Base-by-base conservation (phyloP, 805 yeast genomes). In the Lachancea fermentati region DNA sequence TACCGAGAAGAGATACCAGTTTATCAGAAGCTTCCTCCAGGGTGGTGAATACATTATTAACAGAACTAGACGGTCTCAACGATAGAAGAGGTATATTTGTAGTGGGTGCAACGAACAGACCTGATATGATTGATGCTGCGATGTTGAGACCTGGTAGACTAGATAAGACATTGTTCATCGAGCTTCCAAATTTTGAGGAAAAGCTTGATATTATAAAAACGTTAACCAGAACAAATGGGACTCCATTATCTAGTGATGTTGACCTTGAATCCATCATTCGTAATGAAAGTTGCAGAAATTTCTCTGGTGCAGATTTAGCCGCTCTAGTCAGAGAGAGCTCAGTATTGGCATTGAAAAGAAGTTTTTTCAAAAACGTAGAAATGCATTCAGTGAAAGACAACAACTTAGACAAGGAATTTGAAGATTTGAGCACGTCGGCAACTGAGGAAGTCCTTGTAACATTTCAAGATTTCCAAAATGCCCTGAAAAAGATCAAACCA, bases 91-190 rank as follows among this genome's bases (percentile, higher is more conserved):
- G 97, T 2, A 86, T 91, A 2, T 93, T 84, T 61, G 97, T 91
- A 3, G 78, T 91, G 50, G 97, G 96, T 19, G 98, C 98, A 2
- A 91, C 98, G 0, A 91, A 91, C 55, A 75, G 98, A 59, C 97
- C 97, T 0, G 98, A 91, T 60, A 91, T 91, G 86, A 93, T 91
- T 49, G 98, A 91, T 63, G 88, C 96, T 3, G 98, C 98, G 0
- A 93, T 91, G 97, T 66, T 93, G 33, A 76, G 98, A 58, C 97
- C 97, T 0, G 98, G 97, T 4, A 77, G 98, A 62, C 71, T 91
- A 53, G 97, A 93, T 58, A 93, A 91, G 63, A 86, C 96, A 2
- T 67, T 91, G 33, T 91, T 81, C 62, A 91, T 91, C 19, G 97
- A 91, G 58, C 71, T 91, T 37, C 98, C 98, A 3, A 75, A 77